A percentile compares a stretch with the other conserved stretches of the same genome.
Evolutionary conservation across 1,284 basidiomycete genomes (phyloP).

Genomic region (Melampsora occidentalis): DNA sequence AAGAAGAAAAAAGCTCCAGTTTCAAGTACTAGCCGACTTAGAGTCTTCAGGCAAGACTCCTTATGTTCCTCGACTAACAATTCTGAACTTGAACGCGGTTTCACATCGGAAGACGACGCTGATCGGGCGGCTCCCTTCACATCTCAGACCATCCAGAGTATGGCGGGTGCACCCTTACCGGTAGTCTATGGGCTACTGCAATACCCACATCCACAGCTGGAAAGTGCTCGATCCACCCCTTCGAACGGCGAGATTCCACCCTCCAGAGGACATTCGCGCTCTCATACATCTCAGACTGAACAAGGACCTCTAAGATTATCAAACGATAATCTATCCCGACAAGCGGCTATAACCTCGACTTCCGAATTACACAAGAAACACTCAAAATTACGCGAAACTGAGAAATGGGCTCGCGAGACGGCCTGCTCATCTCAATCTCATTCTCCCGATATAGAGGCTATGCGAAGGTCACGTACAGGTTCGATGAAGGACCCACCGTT

Average conservation of each 20-base stretch:
- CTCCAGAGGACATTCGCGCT: not conserved
- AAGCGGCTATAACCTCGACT: not conserved
- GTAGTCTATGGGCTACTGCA: constrained; percentile 6
- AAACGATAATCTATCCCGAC: constrained; percentile 18
- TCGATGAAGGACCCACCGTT: not conserved
- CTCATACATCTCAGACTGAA: not conserved
- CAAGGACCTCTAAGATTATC: constrained; percentile 13
- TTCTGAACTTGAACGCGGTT: constrained; percentile 18
- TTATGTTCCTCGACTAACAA: constrained; percentile 3
- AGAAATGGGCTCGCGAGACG: constrained; percentile 27
- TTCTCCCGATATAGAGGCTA: not conserved
- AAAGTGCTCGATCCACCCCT: constrained; percentile 2
- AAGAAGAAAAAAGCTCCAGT: constrained; percentile 16
- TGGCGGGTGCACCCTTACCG: constrained; percentile 14
- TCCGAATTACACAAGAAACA: constrained; percentile 2
- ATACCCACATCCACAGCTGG: not conserved
- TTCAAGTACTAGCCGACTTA: constrained; percentile 10
- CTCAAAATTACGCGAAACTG: constrained; percentile 24
- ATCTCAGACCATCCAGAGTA: constrained; percentile 7
- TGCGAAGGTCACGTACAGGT: not conserved
- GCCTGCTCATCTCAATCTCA: constrained; percentile 2
- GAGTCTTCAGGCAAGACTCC: not conserved
- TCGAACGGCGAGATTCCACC: not conserved
- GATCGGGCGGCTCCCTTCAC: not conserved
- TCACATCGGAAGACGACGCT: constrained; percentile 14